phyloP scores from a whole-genome alignment of 1,139 yeast genomes.

The Saccharomycopsis phalli region DNA sequence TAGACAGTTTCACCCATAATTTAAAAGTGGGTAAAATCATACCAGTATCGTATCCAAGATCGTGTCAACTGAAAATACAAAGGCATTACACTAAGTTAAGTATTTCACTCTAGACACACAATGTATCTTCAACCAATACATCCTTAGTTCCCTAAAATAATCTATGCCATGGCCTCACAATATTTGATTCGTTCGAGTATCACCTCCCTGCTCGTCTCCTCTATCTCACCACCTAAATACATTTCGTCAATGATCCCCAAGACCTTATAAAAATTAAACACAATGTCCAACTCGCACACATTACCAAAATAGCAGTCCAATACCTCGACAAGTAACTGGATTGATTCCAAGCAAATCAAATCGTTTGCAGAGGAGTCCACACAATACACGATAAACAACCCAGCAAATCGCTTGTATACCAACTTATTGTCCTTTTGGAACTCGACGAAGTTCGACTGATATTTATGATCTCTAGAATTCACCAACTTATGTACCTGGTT shows the following conservation, averaged over 20 bases:
- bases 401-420: slow-evolving; percentile 87
- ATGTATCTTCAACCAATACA: not conserved
- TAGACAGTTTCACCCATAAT: too few relatives aligned
- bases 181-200: slow-evolving; percentile 45
- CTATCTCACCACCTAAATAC: slow-evolving; percentile 70
- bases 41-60: too few relatives aligned
- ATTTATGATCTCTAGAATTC: slow-evolving; percentile 74
- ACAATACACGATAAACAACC: slow-evolving; percentile 75
- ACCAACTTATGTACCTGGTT: slow-evolving; percentile 74
- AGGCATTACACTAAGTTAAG: too few relatives aligned
- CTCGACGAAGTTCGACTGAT: slow-evolving; percentile 73
- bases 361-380: slow-evolving; percentile 72
- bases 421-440: slow-evolving; percentile 59
- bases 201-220: slow-evolving; percentile 56
- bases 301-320: slow-evolving; percentile 77
- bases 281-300: slow-evolving; percentile 92
- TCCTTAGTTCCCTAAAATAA: not conserved
- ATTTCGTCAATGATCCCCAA: slow-evolving; percentile 67
- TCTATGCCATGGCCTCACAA: slow-evolving; percentile 37
- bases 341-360: slow-evolving; percentile 69
- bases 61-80: too few relatives aligned
- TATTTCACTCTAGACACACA: too few relatives aligned
- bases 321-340: slow-evolving; percentile 84
- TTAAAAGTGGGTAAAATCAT: too few relatives aligned
- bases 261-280: slow-evolving; percentile 69